Percentiles rank a stretch among this genome's conserved stretches.
Evolutionary conservation across 73 alveolate species (phyloP).

Genomic region (Symbiodinium natans): DNA sequence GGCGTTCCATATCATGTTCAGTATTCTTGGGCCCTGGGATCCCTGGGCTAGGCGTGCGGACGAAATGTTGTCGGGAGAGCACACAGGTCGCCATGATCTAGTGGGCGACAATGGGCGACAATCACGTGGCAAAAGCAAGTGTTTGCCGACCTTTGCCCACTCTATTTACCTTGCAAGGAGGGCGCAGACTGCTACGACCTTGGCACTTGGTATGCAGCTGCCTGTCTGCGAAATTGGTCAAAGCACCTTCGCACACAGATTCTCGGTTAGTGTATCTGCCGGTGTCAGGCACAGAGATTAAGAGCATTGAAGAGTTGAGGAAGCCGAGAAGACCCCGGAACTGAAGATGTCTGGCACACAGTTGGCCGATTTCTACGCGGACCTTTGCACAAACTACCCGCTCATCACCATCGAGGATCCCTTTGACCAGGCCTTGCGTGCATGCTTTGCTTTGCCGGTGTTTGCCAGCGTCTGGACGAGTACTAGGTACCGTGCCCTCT

Average conservation of each 20-base stretch:
- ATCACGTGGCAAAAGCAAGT: too few species aligned
- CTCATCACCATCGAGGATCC: conserved; percentile 99
- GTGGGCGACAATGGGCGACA: too few species aligned
- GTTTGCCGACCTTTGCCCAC: too few species aligned
- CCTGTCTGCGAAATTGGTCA: background rate
- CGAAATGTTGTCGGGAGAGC: background rate
- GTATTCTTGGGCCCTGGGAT: too few species aligned
- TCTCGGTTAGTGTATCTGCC: background rate
- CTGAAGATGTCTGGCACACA: conserved; percentile 94
- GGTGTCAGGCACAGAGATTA: background rate
- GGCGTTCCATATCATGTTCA: too few species aligned
- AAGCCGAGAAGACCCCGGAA: conserved; percentile 85
- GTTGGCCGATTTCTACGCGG: conserved; percentile 96
- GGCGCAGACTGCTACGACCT: conserved; percentile 85
- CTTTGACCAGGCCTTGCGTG: conserved; percentile 98
- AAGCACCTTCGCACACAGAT: background rate
- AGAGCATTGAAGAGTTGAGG: background rate
- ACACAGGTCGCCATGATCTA: too few species aligned
- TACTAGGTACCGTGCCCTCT: too few species aligned
- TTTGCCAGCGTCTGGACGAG: too few species aligned
- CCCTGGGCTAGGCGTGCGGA: too few species aligned
- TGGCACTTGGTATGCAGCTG: conserved; percentile 93
- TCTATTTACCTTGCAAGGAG: background rate
- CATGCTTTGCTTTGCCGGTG: background rate
- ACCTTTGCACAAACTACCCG: conserved; percentile 96